Evolutionary conservation across 176 grass and related monocot species (phyloP).

Genomic region (Ensete glaucum): DNA sequence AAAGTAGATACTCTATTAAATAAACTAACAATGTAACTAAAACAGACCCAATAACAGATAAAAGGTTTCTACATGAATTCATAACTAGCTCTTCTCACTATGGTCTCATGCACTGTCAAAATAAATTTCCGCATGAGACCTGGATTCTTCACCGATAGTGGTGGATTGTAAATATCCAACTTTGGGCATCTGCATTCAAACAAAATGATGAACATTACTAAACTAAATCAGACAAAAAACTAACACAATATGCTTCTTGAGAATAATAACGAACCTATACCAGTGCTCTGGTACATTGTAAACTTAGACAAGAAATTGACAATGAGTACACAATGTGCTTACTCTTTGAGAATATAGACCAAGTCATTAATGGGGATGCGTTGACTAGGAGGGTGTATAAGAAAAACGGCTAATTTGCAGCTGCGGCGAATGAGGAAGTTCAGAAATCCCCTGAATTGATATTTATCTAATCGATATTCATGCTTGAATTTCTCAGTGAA

Average conservation of each 20-base stretch:
- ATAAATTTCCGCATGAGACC: background rate
- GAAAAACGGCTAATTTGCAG: conserved; percentile 1
- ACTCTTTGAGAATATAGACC: conserved; percentile 21
- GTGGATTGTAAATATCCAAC: background rate
- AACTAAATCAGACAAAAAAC: background rate
- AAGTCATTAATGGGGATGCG: background rate
- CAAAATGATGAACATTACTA: background rate
- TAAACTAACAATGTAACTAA: no score
- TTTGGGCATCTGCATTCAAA: background rate
- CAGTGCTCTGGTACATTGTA: background rate
- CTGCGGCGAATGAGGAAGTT: conserved; percentile 21
- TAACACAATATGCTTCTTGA: background rate
- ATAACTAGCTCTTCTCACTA: background rate
- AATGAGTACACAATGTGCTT: conserved; percentile 5
- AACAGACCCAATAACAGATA: no score
- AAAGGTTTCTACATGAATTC: background rate
- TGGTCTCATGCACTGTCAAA: background rate
- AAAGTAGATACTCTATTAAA: no score
- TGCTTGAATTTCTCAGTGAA: conserved; percentile 23
- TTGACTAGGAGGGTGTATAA: background rate
- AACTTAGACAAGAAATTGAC: background rate
- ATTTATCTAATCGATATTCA: conserved; percentile 14
- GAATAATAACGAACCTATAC: background rate
- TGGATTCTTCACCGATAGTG: background rate
- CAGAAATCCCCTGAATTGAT: conserved; percentile 12